Base-by-base conservation (phyloP, 2,329 filamentous ascomycete species). In the Raffaelea deltoideospora region DNA sequence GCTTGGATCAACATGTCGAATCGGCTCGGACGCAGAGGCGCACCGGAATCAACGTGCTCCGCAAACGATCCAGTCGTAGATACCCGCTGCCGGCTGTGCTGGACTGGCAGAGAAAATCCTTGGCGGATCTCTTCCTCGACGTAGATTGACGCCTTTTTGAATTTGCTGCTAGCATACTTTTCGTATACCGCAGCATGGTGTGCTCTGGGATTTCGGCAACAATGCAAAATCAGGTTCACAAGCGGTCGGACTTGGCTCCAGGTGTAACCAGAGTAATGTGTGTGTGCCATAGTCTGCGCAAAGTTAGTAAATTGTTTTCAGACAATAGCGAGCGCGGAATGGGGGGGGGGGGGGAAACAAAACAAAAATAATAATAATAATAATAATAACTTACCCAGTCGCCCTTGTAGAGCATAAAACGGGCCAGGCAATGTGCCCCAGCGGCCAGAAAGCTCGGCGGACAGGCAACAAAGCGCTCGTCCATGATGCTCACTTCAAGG, bases 401-500 rank as follows among this genome's bases (percentile, higher is more conserved):
- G 44, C 90, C 90, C 65, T 94, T 95, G 54, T 76, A 76, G 41
- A 98, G 64, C 67, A 98, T 83, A 51, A 88, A 58, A 41, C 88
- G 79, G 29, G 90, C 83, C 35, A 98, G 65, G 54, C 87, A 96
- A 57, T 98, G 90, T 19, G 90, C 83, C 21, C 83, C 88, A 15
- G 90, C 90, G 38, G 90, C 83, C 36, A 88, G 63, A 54, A 84
- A 96, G 66, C 87, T 95, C 3, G 88, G 83, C 23, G 84, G 81
- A 48, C 80, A 85, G 20, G 82, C 84, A 26, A 98, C 85, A 51
- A 98, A 96, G 17, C 88, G 81, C 64, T 96, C 87, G 53, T 98
- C 90, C 86, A 96, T 95, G 55, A 96, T 78, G 27, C 86, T 92
- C 38, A 96, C 72, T 56, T 98, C 90, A 20, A 98, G 68, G 59